These are phyloP conservation scores for Prunus dulcis DNA, from an alignment of 306 rosid species.

Conservation along the genomic window DNA sequence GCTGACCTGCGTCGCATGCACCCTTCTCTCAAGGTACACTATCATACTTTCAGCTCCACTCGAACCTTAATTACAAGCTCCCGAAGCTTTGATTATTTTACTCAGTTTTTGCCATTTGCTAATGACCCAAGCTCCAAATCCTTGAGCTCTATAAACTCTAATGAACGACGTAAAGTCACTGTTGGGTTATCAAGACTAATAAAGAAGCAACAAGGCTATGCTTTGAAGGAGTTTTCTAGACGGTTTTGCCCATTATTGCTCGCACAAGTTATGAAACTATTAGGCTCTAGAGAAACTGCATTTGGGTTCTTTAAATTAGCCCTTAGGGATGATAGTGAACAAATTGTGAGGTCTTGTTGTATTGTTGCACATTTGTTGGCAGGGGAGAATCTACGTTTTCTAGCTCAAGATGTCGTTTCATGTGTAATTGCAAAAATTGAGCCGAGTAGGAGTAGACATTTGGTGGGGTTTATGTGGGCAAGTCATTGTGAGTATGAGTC, in stretches of 20 bases:
- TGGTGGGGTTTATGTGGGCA: constrained; percentile 62
- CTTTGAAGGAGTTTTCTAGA: constrained; percentile 46
- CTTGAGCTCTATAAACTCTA: constrained; percentile 34
- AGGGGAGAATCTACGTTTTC: constrained; percentile 33
- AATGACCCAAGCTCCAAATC: constrained; percentile 21
- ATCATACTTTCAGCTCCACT: constrained; percentile 16
- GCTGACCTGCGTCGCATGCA: constrained; percentile 33
- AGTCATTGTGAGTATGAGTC: constrained; percentile 50
- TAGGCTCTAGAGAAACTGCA: constrained; percentile 42
- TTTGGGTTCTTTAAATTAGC: constrained; percentile 68
- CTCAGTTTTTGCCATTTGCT: constrained; percentile 58
- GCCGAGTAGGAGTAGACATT: constrained; percentile 35
- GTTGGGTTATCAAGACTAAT: constrained; percentile 54
- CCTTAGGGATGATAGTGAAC: constrained; percentile 41
- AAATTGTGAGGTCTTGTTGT: constrained; percentile 38
- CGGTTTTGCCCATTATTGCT: constrained; percentile 52
- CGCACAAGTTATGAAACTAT: constrained; percentile 42
- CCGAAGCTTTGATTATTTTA: constrained; percentile 32
- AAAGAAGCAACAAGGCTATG: constrained; percentile 35
- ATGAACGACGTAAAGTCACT: constrained; percentile 53
- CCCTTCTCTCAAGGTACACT: constrained; percentile 27
- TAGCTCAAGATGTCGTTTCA: constrained; percentile 66
- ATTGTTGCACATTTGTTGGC: constrained; percentile 58
- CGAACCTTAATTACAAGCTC: constrained; percentile 17
- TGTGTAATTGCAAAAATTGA: constrained; percentile 56